A percentile compares a stretch with the other conserved stretches of the same genome.
These are phyloP conservation scores for Solanum pinnatisectum DNA, from an alignment of 257 asterid species.

Conservation along the genomic window DNA sequence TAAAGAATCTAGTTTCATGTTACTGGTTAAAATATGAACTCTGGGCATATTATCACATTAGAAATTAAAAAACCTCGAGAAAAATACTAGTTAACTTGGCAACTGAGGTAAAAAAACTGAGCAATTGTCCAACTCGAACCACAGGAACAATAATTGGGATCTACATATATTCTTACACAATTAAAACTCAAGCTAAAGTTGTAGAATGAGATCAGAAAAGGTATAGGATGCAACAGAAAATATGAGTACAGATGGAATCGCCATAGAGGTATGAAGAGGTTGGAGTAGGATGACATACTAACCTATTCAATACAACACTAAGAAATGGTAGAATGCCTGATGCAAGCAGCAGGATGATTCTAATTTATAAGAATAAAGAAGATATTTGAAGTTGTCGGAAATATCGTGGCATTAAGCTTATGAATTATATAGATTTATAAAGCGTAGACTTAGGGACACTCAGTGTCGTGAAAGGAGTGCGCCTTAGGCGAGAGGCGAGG, in stretches of 20 bases:
- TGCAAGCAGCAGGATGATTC: neutral
- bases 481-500: neutral
- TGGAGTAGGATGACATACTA: neutral
- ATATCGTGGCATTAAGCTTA: neutral
- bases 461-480: neutral
- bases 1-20: neutral
- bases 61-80: neutral
- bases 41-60: neutral
- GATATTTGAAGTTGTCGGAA: neutral
- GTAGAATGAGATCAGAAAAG: neutral
- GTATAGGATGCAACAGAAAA: neutral
- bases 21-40: neutral
- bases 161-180: neutral
- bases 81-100: neutral
- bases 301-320: neutral
- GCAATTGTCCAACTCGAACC: neutral
- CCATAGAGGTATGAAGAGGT: neutral
- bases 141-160: neutral
- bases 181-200: neutral
- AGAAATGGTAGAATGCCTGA: neutral
- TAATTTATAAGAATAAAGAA: neutral
- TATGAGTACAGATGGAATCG: neutral
- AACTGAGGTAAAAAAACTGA: neutral
- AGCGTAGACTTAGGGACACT: neutral
- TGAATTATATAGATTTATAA: neutral